A percentile compares a stretch with the other conserved stretches of the same genome.
phyloP scores from a whole-genome alignment of 2,329 filamentous ascomycete species.

The Fusarium sp. region DNA sequence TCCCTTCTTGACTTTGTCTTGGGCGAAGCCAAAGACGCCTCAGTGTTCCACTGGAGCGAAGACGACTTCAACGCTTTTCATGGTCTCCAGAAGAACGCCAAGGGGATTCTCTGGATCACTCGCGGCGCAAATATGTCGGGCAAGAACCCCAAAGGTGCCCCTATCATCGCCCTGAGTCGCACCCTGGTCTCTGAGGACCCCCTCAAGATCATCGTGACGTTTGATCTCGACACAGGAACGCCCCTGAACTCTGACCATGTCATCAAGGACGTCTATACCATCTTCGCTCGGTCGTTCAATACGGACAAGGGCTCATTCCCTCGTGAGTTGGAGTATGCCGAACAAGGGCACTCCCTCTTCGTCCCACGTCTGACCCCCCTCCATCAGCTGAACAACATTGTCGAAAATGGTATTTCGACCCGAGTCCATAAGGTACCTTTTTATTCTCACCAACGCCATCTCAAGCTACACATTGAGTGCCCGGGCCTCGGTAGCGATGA shows the following conservation, averaged over 20 bases:
- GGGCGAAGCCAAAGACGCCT: conserved; percentile 35
- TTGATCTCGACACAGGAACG: conserved; percentile 51
- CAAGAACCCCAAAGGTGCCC: conserved; percentile 51
- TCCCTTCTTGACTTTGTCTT: conserved; percentile 60
- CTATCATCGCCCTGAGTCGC: conserved; percentile 60
- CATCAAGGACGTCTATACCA: conserved; percentile 35
- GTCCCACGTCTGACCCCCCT: conserved; percentile 60
- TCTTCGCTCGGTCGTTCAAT: conserved; percentile 44
- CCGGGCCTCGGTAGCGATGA: conserved; percentile 44
- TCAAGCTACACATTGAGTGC: conserved; percentile 43
- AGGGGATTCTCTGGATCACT: conserved; percentile 62
- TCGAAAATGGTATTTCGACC: conserved; percentile 50
- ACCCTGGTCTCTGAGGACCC: conserved; percentile 63
- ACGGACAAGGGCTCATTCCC: conserved; percentile 22
- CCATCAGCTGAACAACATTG: conserved; percentile 55
- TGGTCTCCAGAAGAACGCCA: conserved; percentile 51
- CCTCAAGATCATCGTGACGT: conserved; percentile 55
- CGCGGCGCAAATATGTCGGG: conserved; percentile 54
- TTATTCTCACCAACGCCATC: conserved; percentile 8
- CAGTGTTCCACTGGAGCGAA: conserved; percentile 55
- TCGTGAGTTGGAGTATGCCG: conserved; percentile 59
- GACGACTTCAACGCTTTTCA: conserved; percentile 56
- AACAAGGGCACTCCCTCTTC: conserved; percentile 52
- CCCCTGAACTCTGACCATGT: conserved; percentile 2
- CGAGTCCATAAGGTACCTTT: conserved; percentile 36